Percentiles rank a stretch among this genome's conserved stretches.
phyloP scores from a whole-genome alignment of 164 flowering plant genomes.

The Litsea cubeba region DNA sequence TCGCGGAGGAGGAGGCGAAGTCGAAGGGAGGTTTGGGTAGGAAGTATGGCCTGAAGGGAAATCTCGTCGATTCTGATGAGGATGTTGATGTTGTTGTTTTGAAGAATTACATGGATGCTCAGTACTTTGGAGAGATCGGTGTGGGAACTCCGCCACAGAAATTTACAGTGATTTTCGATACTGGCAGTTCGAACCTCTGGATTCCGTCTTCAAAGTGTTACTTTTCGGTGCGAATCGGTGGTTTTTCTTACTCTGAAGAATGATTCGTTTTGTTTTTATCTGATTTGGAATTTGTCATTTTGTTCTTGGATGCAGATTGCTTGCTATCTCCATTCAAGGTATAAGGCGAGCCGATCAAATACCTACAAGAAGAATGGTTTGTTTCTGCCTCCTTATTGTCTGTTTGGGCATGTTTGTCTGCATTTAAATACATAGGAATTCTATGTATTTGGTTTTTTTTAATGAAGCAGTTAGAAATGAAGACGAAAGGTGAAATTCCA shows the following conservation, averaged over 20 bases:
- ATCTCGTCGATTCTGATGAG: constrained; percentile 19
- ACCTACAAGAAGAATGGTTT: constrained; percentile 80
- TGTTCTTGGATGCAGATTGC: constrained; percentile 47
- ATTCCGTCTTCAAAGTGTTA: constrained; percentile 85
- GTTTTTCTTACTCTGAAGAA: not conserved
- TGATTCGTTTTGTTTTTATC: not conserved
- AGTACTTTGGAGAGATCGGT: constrained; percentile 85
- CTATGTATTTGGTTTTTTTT: too few relatives aligned
- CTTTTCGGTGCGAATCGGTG: constrained; percentile 50
- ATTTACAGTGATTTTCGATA: constrained; percentile 88
- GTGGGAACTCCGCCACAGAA: constrained; percentile 87
- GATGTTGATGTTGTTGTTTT: constrained; percentile 53
- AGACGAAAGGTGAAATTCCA: too few relatives aligned
- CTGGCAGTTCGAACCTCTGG: constrained; percentile 93
- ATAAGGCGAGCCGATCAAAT: constrained; percentile 63
- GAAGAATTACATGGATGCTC: constrained; percentile 91
- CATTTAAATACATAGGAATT: too few relatives aligned
- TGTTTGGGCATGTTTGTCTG: not conserved
- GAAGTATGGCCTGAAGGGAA: constrained; percentile 33
- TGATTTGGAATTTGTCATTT: not conserved
- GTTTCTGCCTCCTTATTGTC: constrained; percentile 4
- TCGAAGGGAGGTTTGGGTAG: constrained; percentile 6
- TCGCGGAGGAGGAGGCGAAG: constrained; percentile 19
- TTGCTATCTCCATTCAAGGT: constrained; percentile 83
- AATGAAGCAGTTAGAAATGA: too few relatives aligned